These are phyloP conservation scores for Lyophyllum atratum DNA, from an alignment of 768 basidiomycete species.

Conservation along the genomic window DNA sequence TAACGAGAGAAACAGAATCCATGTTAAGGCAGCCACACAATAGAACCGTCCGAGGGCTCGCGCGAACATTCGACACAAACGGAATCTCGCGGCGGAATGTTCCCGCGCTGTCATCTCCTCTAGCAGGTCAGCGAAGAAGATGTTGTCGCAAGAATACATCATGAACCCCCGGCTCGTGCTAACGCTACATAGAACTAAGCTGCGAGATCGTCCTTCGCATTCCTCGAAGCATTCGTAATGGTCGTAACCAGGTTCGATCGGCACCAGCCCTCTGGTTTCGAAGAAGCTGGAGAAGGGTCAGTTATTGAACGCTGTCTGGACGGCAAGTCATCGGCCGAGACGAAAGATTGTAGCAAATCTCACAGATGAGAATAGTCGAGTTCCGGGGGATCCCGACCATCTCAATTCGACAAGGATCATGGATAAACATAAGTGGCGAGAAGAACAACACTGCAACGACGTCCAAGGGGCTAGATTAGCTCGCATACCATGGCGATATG, in stretches of 20 bases:
- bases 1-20: slow-evolving; percentile 11
- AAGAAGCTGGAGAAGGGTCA: background rate
- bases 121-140: no score
- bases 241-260: background rate
- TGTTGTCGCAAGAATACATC: background rate
- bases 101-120: slow-evolving; percentile 19
- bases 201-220: background rate
- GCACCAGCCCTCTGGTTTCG: background rate
- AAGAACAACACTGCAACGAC: background rate
- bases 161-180: no score
- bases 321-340: background rate
- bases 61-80: slow-evolving; percentile 12
- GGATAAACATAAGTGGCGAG: background rate
- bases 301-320: background rate
- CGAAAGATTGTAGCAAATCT: slow-evolving; percentile 4
- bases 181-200: background rate
- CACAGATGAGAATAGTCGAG: background rate
- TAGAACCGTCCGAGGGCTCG: slow-evolving; percentile 13
- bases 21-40: slow-evolving; percentile 3
- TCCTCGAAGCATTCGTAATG: background rate
- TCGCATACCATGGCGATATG: background rate
- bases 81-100: background rate
- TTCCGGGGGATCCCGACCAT: background rate
- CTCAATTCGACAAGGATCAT: background rate
- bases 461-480: background rate